A percentile compares a stretch with the other conserved stretches of the same genome.
Evolutionary conservation across 2,329 filamentous ascomycete species (phyloP).

Genomic region (Berkeleyomyces basicola): DNA sequence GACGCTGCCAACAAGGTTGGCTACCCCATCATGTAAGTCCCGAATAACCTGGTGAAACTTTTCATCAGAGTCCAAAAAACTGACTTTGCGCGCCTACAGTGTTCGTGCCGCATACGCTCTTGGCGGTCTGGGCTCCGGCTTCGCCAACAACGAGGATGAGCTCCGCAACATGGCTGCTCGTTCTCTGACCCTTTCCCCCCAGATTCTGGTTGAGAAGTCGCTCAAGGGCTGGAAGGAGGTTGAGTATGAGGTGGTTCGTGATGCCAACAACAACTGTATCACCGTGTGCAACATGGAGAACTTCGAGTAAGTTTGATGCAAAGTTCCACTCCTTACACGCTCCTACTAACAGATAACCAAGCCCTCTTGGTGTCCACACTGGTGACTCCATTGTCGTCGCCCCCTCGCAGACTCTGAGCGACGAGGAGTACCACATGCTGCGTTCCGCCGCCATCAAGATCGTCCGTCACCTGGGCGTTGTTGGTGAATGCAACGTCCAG

Average conservation of each 20-base stretch:
- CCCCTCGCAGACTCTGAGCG: conserved; percentile 87
- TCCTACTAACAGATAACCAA: conserved; percentile 50
- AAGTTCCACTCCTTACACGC: not conserved
- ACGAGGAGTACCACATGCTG: conserved; percentile 99
- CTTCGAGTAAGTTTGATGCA: conserved; percentile 11
- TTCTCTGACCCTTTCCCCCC: conserved; percentile 82
- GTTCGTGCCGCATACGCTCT: conserved; percentile 93
- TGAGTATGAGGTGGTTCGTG: conserved; percentile 94
- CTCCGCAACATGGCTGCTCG: conserved; percentile 83
- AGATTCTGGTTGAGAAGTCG: conserved; percentile 96
- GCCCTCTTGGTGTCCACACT: conserved; percentile 91
- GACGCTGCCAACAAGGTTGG: conserved; percentile 73
- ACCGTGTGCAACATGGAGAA: conserved; percentile 58
- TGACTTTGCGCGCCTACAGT: conserved; percentile 6
- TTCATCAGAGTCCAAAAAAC: not conserved
- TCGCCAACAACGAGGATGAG: conserved; percentile 87
- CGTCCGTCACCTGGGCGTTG: conserved; percentile 87
- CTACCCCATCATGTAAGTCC: conserved; percentile 66
- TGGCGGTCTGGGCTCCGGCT: conserved; percentile 89
- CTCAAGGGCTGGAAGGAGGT: conserved; percentile 99
- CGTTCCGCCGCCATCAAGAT: conserved; percentile 96
- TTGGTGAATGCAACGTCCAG: conserved; percentile 97
- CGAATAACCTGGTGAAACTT: not conserved
- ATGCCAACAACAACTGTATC: conserved; percentile 96
- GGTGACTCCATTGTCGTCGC: conserved; percentile 98